Evolutionary conservation across 768 basidiomycete species (phyloP).

Genomic region (Lactarius pseudohatsudake): DNA sequence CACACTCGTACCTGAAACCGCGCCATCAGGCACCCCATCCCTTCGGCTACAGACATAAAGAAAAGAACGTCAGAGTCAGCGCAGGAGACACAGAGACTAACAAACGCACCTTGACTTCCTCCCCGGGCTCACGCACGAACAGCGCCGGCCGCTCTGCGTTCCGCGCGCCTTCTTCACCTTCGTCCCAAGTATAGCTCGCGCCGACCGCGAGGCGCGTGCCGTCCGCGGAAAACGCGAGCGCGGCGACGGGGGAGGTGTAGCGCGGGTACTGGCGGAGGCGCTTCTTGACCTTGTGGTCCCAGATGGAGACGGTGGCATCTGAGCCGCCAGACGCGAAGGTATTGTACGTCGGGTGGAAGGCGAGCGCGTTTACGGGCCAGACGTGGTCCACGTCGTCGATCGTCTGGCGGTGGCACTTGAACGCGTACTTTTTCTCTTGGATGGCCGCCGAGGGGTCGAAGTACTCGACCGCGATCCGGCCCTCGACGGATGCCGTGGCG

Average conservation of each 20-base stretch:
- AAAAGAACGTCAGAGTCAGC: neutral
- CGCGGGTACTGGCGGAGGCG: conserved; percentile 88
- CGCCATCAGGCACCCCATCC: conserved; percentile 14
- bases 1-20: neutral
- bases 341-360: conserved; percentile 92
- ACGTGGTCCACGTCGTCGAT: conserved; percentile 92
- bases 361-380: conserved; percentile 93
- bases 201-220: conserved; percentile 80
- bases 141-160: conserved; percentile 61
- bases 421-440: conserved; percentile 92
- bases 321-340: conserved; percentile 96
- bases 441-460: conserved; percentile 77
- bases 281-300: conserved; percentile 98
- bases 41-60: conserved; percentile 18
- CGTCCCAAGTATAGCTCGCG: conserved; percentile 88
- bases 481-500: conserved; percentile 91
- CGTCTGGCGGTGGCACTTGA: conserved; percentile 93
- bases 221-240: conserved; percentile 79
- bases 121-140: conserved; percentile 62
- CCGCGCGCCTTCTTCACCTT: conserved; percentile 72
- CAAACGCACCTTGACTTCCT: conserved; percentile 69
- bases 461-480: conserved; percentile 96
- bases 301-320: conserved; percentile 92
- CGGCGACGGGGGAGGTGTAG: conserved; percentile 71
- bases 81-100: neutral